Conservation (phyloP, 1,139 yeast species). For the Casaregolazyma suthepensis region DNA sequence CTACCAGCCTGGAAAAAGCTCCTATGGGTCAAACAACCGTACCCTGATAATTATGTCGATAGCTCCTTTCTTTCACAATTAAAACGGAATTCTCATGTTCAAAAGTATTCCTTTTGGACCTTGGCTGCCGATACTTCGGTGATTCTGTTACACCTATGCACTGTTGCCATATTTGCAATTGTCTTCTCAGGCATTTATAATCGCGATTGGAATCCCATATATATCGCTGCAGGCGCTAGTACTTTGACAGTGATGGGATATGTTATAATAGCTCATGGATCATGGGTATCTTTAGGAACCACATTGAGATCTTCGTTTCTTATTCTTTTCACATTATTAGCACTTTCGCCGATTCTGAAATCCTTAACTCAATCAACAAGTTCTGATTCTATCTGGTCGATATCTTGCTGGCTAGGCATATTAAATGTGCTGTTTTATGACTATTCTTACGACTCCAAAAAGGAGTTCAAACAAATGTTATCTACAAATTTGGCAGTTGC, state of each 20-base stretch:
- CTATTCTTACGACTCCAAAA: constrained; percentile 38
- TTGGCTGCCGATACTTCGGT: constrained; percentile 64
- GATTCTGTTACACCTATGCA: constrained; percentile 59
- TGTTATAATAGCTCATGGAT: constrained; percentile 16
- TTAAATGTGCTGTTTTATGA: constrained; percentile 64
- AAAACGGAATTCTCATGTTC: constrained; percentile 69
- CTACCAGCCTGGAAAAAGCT: constrained; percentile 62
- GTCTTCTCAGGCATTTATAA: constrained; percentile 49
- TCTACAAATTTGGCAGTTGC: constrained; percentile 80
- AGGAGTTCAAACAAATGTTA: constrained; percentile 47
- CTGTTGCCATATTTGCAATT: constrained; percentile 52
- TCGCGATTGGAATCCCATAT: constrained; percentile 29
- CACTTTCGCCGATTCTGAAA: constrained; percentile 82
- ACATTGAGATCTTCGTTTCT: constrained; percentile 59
- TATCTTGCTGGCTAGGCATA: constrained; percentile 70
- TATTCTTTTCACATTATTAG: constrained; percentile 62
- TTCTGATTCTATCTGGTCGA: constrained; percentile 93
- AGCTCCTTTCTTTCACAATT: constrained; percentile 70
- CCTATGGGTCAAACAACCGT: constrained; percentile 81
- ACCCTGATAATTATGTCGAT: constrained; percentile 90
- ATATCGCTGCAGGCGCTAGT: constrained; percentile 29
- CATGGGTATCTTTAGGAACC: constrained; percentile 27
- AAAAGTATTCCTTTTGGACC: constrained; percentile 56
- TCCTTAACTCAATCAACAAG: constrained; percentile 86
- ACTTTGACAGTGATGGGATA: constrained; percentile 36